phyloP scores from a whole-genome alignment of 2,329 filamentous ascomycete species.

The Thielaviopsis cerberus region DNA sequence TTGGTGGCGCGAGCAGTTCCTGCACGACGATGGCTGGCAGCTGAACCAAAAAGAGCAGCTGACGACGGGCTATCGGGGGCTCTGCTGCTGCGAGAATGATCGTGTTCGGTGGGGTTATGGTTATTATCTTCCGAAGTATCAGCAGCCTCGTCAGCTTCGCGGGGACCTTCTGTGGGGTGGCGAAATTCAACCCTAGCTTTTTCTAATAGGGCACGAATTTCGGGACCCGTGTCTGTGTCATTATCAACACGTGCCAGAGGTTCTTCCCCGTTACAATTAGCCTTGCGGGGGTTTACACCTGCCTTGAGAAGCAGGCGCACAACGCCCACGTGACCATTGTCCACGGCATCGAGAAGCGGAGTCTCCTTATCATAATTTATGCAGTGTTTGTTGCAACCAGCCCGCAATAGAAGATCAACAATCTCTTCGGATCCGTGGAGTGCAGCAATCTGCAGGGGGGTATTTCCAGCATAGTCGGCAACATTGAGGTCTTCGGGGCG shows the following conservation, averaged over 20 bases:
- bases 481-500: constrained; percentile 76
- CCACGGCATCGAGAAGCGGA: constrained; percentile 84
- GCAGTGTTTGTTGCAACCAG: constrained; percentile 69
- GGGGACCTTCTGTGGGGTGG: constrained; percentile 7
- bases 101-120: constrained; percentile 28
- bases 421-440: constrained; percentile 74
- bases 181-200: constrained; percentile 10
- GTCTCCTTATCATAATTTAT: constrained; percentile 73
- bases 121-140: constrained; percentile 33
- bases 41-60: constrained; percentile 6
- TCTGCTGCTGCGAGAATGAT: constrained; percentile 32
- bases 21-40: constrained; percentile 27
- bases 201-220: constrained; percentile 44
- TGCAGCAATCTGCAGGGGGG: constrained; percentile 80
- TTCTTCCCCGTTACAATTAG: constrained; percentile 83
- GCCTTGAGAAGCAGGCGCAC: constrained; percentile 68
- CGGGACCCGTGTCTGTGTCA: constrained; percentile 57
- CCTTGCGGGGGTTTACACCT: constrained; percentile 77
- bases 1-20: constrained; percentile 42
- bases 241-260: constrained; percentile 67
- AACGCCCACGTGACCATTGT: constrained; percentile 81
- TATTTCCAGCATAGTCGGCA: constrained; percentile 88
- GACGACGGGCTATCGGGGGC: constrained; percentile 29
- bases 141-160: constrained; percentile 12
- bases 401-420: constrained; percentile 67